phyloP scores from a whole-genome alignment of 768 basidiomycete species.

The Termitomyces eurrhizus region DNA sequence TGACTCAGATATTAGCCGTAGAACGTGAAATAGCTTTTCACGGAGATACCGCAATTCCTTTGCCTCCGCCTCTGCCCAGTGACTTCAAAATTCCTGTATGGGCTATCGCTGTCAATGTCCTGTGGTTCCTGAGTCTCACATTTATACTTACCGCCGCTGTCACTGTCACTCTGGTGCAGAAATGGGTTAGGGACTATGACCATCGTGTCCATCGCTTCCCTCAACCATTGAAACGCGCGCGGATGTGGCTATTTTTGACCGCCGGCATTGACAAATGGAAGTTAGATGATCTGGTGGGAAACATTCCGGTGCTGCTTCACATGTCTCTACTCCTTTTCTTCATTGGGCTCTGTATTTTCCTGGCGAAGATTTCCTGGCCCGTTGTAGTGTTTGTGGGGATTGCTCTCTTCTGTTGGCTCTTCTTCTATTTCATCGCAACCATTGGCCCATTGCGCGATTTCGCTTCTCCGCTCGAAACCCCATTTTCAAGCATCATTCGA shows the following conservation, averaged over 20 bases:
- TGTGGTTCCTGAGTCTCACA: slow-evolving; percentile 27
- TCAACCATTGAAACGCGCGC: background rate
- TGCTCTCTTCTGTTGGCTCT: background rate
- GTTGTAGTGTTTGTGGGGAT: background rate
- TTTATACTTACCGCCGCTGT: slow-evolving; percentile 23
- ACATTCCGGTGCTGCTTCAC: slow-evolving; percentile 4
- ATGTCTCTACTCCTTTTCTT: slow-evolving; percentile 9
- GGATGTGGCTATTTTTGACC: background rate
- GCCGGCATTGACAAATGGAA: slow-evolving; percentile 2
- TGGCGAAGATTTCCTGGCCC: background rate
- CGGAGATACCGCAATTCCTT: background rate
- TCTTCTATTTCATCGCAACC: slow-evolving; percentile 1
- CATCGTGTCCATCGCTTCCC: background rate
- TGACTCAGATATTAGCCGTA: slow-evolving; percentile 17
- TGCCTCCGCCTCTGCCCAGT: background rate
- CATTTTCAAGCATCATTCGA: background rate
- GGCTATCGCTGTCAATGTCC: slow-evolving; percentile 22
- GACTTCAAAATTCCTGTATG: background rate
- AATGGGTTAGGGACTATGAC: slow-evolving; percentile 5
- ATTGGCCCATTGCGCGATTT: slow-evolving; percentile 1
- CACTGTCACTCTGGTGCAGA: slow-evolving; percentile 20
- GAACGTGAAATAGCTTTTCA: background rate
- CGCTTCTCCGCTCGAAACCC: slow-evolving; percentile 7
- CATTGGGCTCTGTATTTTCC: slow-evolving; percentile 2
- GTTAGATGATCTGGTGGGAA: slow-evolving; percentile 1